A percentile compares a stretch with the other conserved stretches of the same genome.
Evolutionary conservation across 2,329 filamentous ascomycete genomes (phyloP).

Genomic region (Ilyonectria mors-panacis): DNA sequence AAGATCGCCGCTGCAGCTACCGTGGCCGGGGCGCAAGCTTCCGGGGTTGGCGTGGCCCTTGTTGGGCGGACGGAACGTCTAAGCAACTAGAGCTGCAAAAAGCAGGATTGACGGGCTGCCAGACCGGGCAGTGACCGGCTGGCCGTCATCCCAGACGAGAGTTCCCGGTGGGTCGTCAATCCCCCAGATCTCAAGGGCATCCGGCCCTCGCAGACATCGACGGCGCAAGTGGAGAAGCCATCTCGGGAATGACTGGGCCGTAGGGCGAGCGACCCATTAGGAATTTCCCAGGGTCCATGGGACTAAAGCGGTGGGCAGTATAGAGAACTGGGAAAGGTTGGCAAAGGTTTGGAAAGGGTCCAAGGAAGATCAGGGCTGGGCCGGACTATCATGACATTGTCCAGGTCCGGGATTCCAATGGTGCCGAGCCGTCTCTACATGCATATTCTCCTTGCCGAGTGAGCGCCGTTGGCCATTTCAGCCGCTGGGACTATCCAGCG

Average conservation of each 20-base stretch:
- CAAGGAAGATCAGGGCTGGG: neutral
- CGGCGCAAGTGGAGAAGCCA: neutral
- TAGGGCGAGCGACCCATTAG: neutral
- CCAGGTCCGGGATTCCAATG: neutral
- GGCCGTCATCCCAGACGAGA: neutral
- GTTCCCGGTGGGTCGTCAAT: neutral
- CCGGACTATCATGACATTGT: neutral
- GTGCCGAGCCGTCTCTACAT: neutral
- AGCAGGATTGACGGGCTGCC: conserved; percentile 23
- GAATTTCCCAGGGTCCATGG: neutral
- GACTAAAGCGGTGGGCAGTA: too few relatives aligned
- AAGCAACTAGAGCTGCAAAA: conserved; percentile 10
- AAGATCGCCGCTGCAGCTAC: conserved; percentile 26
- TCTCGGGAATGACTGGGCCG: neutral
- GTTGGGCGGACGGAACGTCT: conserved; percentile 8
- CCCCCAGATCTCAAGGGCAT: conserved; percentile 2
- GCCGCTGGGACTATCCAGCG: neutral
- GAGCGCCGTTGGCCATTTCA: neutral
- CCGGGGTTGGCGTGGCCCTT: conserved; percentile 21
- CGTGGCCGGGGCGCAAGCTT: conserved; percentile 14
- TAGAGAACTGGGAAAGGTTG: neutral
- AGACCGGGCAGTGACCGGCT: neutral
- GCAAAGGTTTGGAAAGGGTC: neutral
- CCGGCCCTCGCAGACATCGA: neutral
- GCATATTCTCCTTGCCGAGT: neutral